phyloP scores from a whole-genome alignment of 139 green algal genomes.

The Ulvella scutata region DNA sequence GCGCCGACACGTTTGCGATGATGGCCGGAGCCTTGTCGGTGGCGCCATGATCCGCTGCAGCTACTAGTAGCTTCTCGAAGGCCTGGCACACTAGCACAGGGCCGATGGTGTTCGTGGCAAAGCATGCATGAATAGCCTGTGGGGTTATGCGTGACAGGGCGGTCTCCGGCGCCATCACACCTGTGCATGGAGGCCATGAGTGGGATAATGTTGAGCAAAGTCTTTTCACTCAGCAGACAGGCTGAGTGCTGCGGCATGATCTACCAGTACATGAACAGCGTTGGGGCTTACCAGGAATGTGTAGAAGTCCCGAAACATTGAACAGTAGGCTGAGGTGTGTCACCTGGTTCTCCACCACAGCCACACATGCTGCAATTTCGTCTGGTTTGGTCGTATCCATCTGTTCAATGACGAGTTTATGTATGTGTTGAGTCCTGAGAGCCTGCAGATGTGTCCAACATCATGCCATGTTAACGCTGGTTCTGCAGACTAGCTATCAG shows the following conservation, averaged over 20 bases:
- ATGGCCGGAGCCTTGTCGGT: conserved; percentile 26
- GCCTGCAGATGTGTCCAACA: no score
- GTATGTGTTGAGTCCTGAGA: no score
- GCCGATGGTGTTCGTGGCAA: conserved; percentile 52
- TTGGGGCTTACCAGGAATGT: conserved; percentile 26
- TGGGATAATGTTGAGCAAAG: no score
- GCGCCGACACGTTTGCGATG: conserved; percentile 55
- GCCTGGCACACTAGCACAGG: conserved; percentile 50
- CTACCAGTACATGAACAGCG: no score
- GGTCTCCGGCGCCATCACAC: conserved; percentile 34
- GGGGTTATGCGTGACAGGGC: conserved; percentile 26
- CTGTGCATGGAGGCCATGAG: background rate
- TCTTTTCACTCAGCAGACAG: no score
- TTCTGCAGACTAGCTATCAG: no score
- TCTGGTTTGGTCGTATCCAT: conserved; percentile 37
- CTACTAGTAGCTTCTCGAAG: conserved; percentile 26
- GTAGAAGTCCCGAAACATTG: conserved; percentile 52
- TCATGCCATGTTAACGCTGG: conserved; percentile 2
- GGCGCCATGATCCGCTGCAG: conserved; percentile 9
- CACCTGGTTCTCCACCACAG: conserved; percentile 10
- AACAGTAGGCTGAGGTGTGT: conserved; percentile 46
- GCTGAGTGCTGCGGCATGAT: conserved; percentile 8
- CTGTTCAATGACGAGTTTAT: conserved; percentile 28
- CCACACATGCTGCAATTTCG: conserved; percentile 25
- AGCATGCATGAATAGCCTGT: conserved; percentile 28